Percentiles rank a stretch among this genome's conserved stretches.
These are phyloP conservation scores for Colletotrichum shisoi DNA, from an alignment of 2,329 filamentous ascomycete genomes.

Conservation along the genomic window DNA sequence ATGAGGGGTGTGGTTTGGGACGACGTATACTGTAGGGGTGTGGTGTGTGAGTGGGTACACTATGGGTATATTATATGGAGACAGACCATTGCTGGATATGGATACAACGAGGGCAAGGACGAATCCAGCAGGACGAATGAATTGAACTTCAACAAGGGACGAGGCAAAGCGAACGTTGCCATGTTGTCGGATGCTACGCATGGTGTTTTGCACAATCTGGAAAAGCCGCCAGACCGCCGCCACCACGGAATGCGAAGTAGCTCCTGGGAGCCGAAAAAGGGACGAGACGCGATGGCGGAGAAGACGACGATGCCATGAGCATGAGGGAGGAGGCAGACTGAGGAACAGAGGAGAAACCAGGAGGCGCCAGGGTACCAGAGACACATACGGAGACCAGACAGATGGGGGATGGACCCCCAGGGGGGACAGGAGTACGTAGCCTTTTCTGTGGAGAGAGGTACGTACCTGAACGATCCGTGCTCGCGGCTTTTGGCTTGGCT, in stretches of 20 bases:
- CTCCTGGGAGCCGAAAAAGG: conserved; percentile 27
- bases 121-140: neutral
- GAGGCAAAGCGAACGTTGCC: neutral
- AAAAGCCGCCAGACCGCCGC: neutral
- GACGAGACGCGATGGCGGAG: conserved; percentile 19
- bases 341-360: conserved; percentile 7
- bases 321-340: conserved; percentile 38
- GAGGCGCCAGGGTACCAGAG: neutral
- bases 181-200: neutral
- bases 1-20: neutral
- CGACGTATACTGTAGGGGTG: neutral
- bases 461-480: neutral
- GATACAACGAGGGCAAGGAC: neutral
- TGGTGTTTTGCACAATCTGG: neutral
- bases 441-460: neutral
- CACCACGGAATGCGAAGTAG: conserved; percentile 9
- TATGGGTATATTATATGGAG: neutral
- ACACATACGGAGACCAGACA: neutral
- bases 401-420: neutral
- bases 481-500: conserved; percentile 10
- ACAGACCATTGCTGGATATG: neutral
- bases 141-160: neutral
- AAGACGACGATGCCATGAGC: conserved; percentile 42
- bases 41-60: neutral
- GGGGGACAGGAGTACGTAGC: neutral